phyloP scores from a whole-genome alignment of 768 basidiomycete species.

The Boletus rex-veris region DNA sequence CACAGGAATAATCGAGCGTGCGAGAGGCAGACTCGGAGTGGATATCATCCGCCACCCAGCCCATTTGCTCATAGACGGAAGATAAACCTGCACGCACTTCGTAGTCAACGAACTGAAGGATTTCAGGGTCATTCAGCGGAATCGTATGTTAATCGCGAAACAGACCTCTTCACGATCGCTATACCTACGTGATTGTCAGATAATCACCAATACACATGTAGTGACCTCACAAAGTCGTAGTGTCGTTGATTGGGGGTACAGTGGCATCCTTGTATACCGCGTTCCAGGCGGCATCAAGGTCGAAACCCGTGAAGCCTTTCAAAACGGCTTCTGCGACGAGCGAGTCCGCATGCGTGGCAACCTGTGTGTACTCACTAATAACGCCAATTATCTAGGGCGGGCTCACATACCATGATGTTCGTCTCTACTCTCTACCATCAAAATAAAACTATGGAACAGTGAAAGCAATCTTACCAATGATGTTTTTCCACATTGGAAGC shows the following conservation, averaged over 20 bases:
- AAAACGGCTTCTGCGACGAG: slow-evolving; percentile 68
- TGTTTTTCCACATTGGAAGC: slow-evolving; percentile 91
- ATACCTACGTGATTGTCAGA: slow-evolving; percentile 41
- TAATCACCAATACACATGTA: neutral
- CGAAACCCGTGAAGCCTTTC: slow-evolving; percentile 63
- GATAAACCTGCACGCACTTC: slow-evolving; percentile 79
- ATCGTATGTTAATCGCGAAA: neutral
- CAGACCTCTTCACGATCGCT: slow-evolving; percentile 68
- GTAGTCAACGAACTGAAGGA: slow-evolving; percentile 60
- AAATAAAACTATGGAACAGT: neutral
- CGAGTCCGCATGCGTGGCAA: slow-evolving; percentile 78
- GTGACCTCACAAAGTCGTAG: slow-evolving; percentile 43
- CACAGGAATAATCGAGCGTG: slow-evolving; percentile 77
- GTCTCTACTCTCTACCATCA: slow-evolving; percentile 45
- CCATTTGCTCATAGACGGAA: slow-evolving; percentile 60
- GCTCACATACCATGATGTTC: slow-evolving; percentile 65
- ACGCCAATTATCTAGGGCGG: neutral
- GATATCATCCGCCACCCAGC: slow-evolving; percentile 76
- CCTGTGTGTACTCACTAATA: slow-evolving; percentile 33
- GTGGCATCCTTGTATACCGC: slow-evolving; percentile 74
- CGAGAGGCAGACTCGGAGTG: slow-evolving; percentile 79
- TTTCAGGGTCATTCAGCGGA: neutral
- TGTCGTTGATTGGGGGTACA: slow-evolving; percentile 56
- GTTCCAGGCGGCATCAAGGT: slow-evolving; percentile 62
- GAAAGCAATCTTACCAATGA: slow-evolving; percentile 46